Base-by-base conservation (phyloP, 441 rosid species). In the Corymbia calophylla region DNA sequence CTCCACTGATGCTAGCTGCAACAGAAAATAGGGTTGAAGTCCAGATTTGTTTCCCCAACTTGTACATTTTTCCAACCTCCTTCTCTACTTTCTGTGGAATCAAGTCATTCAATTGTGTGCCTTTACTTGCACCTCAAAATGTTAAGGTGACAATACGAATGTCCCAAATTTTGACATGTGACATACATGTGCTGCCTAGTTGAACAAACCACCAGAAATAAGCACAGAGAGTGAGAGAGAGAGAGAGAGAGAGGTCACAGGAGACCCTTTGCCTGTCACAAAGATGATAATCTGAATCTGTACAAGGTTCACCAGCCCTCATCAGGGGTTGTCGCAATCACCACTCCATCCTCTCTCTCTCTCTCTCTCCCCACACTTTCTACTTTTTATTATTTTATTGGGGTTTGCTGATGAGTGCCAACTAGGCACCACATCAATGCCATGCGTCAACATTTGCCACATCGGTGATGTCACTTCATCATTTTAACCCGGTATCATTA, bases 1-100 rank as follows among this genome's bases (percentile, higher is more conserved):
- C 88, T 94, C 93, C 82, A 92, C 92, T 13, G 95, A 92, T 88
- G 91, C 93, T 68, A 94, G 88, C 96, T 95, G 93, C 90, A 88
- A 6, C 29, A 49, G 81, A 53, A 87, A 29, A 89, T 86, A 19
- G n/a, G 82, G 60, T 11, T 21, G 84, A 77, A 77, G n/a, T 44
- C 51, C 51, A 44, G 51, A 23, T 77, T 77, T 77, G 51, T 47
- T 23, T 39, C 51, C 47, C 51, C 49, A 39, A 44, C 84, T 77
- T 23, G 27, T 44, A 3, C 27, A 23, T 77, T 77, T 23, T 77
- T 47, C 12, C n/a, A 23, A 77, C n/a, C 32, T 77, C 15, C 3
- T 44, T 77, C 5, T 77, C 51, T 77, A 77, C n/a, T 77, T 77
- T 44, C n/a, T 77, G 84, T 39, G 84, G 51, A 77, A 39, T 12